A percentile compares a stretch with the other conserved stretches of the same genome.
Evolutionary conservation across 2,329 filamentous ascomycete species (phyloP).

Genomic region (Pseudogymnoascus sp.): DNA sequence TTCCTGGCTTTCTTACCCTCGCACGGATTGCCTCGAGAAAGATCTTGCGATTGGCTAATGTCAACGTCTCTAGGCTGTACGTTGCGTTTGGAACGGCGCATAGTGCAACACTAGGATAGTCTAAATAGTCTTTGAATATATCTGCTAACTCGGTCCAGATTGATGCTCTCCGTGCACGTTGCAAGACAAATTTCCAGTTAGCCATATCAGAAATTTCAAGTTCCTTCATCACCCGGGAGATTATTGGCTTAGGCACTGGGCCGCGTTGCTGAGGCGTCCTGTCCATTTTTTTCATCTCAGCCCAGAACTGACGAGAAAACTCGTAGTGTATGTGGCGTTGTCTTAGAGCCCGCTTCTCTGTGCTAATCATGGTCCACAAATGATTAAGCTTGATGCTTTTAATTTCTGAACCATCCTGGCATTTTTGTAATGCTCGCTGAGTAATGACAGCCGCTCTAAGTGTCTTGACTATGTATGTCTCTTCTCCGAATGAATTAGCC

Average conservation of each 20-base stretch:
- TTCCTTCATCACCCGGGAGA: conserved; percentile 11
- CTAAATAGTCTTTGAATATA: conserved; percentile 14
- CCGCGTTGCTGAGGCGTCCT: conserved; percentile 10
- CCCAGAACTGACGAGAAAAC: conserved; percentile 17
- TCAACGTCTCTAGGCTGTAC: conserved; percentile 15
- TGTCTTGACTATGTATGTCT: conserved; percentile 12
- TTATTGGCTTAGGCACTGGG: conserved; percentile 12
- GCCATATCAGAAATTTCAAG: conserved; percentile 13
- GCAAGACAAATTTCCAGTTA: conserved; percentile 13
- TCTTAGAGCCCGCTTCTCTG: conserved; percentile 15
- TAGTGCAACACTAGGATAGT: conserved; percentile 13
- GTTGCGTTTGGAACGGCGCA: conserved; percentile 13
- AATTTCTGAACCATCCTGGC: background rate
- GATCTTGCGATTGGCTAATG: conserved; percentile 13
- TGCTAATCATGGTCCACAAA: conserved; percentile 15
- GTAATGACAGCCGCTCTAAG: conserved; percentile 14
- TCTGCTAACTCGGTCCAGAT: conserved; percentile 14
- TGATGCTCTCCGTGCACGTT: conserved; percentile 13
- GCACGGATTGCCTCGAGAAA: conserved; percentile 14
- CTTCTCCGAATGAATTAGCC: conserved; percentile 11
- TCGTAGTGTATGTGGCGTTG: conserved; percentile 16
- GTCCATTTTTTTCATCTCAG: conserved; percentile 13
- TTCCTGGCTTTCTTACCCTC: conserved; percentile 13
- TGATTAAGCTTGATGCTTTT: conserved; percentile 11
- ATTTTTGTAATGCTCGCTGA: conserved; percentile 13